Conservation (phyloP, 1,284 basidiomycete genomes). For the Singerocomus rubriflavus region DNA sequence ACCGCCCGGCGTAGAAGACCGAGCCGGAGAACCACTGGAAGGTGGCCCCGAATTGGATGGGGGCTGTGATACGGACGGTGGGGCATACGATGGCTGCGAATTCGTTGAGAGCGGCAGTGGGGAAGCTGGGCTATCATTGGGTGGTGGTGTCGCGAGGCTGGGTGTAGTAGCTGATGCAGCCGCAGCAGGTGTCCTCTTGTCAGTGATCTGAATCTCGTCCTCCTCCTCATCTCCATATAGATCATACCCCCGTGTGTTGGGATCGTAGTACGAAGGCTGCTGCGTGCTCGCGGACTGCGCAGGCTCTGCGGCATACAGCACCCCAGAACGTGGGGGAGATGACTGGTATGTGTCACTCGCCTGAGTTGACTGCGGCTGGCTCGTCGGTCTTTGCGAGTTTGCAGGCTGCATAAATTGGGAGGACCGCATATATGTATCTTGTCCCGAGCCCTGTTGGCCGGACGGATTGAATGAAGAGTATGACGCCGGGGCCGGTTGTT, state of each 20-base stretch:
- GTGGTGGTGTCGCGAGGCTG: not conserved
- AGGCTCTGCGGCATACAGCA: constrained; percentile 4
- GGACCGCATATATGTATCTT: constrained; percentile 6
- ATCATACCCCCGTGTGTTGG: constrained; percentile 33
- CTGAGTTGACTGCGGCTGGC: not conserved
- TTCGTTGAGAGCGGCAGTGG: constrained; percentile 1
- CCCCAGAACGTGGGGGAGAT: constrained; percentile 18
- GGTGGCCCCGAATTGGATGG: not conserved
- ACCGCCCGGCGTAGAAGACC: constrained; percentile 10
- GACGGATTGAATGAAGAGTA: constrained; percentile 1
- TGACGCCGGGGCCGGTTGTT: not conserved
- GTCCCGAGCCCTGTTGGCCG: constrained; percentile 3
- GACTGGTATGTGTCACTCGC: constrained; percentile 7
- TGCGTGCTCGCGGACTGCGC: constrained; percentile 6
- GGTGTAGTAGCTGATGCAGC: not conserved
- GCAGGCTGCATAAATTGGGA: not conserved
- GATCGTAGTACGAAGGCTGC: constrained; percentile 39
- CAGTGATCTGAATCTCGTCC: constrained; percentile 12
- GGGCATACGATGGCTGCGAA: constrained; percentile 10
- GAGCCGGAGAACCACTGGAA: constrained; percentile 1
- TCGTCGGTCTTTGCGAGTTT: constrained; percentile 2
- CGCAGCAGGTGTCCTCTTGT: constrained; percentile 3
- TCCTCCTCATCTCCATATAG: constrained; percentile 23
- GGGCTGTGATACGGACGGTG: constrained; percentile 5
- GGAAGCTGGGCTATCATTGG: not conserved